phyloP scores from a whole-genome alignment of 768 basidiomycete species.

The Kwoniella shandongensis region DNA sequence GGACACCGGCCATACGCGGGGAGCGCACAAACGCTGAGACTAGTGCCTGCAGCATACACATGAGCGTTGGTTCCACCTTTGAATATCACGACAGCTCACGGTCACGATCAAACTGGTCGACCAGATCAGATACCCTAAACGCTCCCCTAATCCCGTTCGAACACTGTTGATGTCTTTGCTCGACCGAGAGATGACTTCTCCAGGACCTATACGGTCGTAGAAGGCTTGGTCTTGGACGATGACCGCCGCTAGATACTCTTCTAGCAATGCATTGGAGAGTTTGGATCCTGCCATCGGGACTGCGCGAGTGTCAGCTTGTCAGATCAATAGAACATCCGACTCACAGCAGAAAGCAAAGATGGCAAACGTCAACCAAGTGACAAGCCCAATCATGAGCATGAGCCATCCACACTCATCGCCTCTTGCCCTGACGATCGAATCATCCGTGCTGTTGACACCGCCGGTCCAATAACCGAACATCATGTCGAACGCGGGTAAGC shows the following conservation, averaged over 20 bases:
- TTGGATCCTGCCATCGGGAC: conserved; percentile 32
- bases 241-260: conserved; percentile 36
- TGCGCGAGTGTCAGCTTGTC: conserved; percentile 11
- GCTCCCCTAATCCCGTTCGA: conserved; percentile 34
- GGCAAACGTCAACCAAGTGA: conserved; percentile 21
- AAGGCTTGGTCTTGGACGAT: conserved; percentile 41
- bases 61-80: background rate
- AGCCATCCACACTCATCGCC: conserved; percentile 36
- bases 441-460: conserved; percentile 18
- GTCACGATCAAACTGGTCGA: conserved; percentile 25
- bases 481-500: conserved; percentile 39
- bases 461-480: conserved; percentile 44
- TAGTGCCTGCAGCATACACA: conserved; percentile 20
- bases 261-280: conserved; percentile 29
- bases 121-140: conserved; percentile 40
- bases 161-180: conserved; percentile 38
- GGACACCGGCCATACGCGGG: conserved; percentile 34
- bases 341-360: conserved; percentile 36
- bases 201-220: conserved; percentile 41
- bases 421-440: conserved; percentile 9
- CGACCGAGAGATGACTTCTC: conserved; percentile 33
- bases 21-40: conserved; percentile 34
- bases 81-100: conserved; percentile 22
- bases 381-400: conserved; percentile 35
- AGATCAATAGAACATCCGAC: conserved; percentile 1